Conservation (phyloP, 257 asterid genomes). For the Nicotiana paniculata region DNA sequence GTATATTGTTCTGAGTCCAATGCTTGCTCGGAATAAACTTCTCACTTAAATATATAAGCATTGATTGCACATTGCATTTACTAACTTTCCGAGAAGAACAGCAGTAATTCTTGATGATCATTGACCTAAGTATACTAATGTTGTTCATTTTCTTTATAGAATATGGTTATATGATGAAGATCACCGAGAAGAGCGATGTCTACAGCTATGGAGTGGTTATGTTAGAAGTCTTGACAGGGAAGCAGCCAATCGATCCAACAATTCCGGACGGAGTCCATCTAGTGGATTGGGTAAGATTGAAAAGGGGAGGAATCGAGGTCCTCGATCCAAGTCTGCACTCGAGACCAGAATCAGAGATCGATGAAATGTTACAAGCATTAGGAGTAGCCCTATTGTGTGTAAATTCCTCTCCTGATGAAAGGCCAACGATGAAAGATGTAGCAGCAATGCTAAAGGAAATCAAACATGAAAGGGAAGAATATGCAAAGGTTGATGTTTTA, state of each 20-base stretch:
- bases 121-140: not conserved
- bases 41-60: not conserved
- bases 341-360: constrained; percentile 31
- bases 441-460: constrained; percentile 50
- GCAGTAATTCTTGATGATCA: not conserved
- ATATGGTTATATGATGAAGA: constrained; percentile 44
- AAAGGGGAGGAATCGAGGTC: constrained; percentile 24
- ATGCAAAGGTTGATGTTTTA: constrained; percentile 29
- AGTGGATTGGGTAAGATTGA: constrained; percentile 35
- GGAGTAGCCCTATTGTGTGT: constrained; percentile 40
- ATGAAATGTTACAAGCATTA: constrained; percentile 38
- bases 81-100: not conserved
- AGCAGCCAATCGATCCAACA: constrained; percentile 47
- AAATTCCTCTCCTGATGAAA: constrained; percentile 32
- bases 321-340: constrained; percentile 25
- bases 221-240: constrained; percentile 41
- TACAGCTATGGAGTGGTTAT: constrained; percentile 43
- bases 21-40: not conserved
- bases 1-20: not conserved
- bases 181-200: constrained; percentile 38
- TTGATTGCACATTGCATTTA: not conserved
- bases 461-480: constrained; percentile 43
- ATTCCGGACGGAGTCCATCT: constrained; percentile 40
- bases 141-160: constrained; percentile 14
- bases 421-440: constrained; percentile 54